Evolutionary conservation across 73 alveolate genomes (phyloP), one percentile per base, ranked within the genome.

Genomic region (Paramecium sonneborni): DNA sequence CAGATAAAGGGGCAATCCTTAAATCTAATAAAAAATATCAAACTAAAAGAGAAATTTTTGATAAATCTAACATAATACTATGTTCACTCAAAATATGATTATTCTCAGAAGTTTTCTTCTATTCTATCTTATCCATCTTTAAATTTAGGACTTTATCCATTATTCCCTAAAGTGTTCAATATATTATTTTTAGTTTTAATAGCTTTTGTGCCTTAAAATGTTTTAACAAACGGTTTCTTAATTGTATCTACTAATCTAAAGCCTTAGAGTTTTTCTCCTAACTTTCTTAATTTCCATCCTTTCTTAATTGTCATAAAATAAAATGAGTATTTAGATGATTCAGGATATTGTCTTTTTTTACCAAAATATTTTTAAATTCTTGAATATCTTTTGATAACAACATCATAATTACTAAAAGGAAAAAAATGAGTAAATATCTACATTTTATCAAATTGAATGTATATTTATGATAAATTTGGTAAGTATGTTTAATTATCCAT

Each of bases 281-380:
- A 23, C 18, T 32, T 79, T 20, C 43, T 38, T 20, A 79, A 18
- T 79, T 79, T 79, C 69, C 69, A 39, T n/a, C 76, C 90, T 46
- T 79, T 79, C 14, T 79, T 79, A 79, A 79, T 79, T 15, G 69
- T 79, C 90, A 79, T 79, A 46, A 79, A 79, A 44, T 24, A 79
- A 34, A 43, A 79, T 38, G 90, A 43, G 32, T 79, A 79, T 38
- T 7, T 12, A 18, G 90, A 79, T 9, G 28, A 30, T 43, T 79
- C 90, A 7, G 90, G 76, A 79, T 79, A 79, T 38, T 38, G 46
- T 79, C 74, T 39, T 41, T 46, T 79, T 44, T 79, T 79, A 21
- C 90, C 90, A 79, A 79, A 79, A 18, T 1, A 79, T 15, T 21
- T 38, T 79, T 79, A 44, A 12, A 44, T 32, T 46, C 28, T 38